Evolutionary conservation across 148 eudicot species (phyloP).

Genomic region (Simmondsia chinensis): DNA sequence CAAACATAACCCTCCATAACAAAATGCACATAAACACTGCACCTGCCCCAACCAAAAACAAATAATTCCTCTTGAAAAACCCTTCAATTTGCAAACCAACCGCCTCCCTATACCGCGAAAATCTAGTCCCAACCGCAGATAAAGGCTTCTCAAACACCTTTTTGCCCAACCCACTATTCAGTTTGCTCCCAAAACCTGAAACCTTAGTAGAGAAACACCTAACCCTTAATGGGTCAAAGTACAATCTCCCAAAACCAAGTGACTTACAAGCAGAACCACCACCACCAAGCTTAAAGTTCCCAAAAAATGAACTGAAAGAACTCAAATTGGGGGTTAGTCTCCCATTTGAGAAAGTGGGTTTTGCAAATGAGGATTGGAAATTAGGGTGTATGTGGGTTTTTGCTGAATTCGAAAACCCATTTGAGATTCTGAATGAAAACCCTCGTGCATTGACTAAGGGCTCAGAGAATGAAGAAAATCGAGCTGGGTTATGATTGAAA

Average conservation of each 20-base stretch:
- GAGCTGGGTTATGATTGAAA: conserved; percentile 20
- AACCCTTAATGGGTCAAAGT: conserved; percentile 37
- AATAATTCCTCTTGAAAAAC: conserved; percentile 77
- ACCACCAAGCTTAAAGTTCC: too few species aligned
- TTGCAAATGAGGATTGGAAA: conserved; percentile 15
- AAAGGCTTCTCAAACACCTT: conserved; percentile 51
- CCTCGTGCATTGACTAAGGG: conserved; percentile 7
- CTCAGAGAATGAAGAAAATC: conserved; percentile 27
- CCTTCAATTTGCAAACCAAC: conserved; percentile 82
- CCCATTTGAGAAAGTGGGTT: conserved; percentile 25
- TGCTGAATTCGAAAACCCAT: conserved; percentile 19
- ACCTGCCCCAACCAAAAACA: conserved; percentile 63
- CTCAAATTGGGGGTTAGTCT: conserved; percentile 15
- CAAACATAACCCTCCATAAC: conserved; percentile 88
- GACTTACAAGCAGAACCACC: conserved; percentile 3
- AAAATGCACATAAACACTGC: conserved; percentile 68
- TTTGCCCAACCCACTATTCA: conserved; percentile 27
- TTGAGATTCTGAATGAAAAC: conserved; percentile 17
- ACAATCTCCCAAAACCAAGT: conserved; percentile 16
- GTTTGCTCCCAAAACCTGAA: conserved; percentile 32
- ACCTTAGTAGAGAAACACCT: conserved; percentile 41
- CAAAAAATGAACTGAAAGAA: conserved; percentile 15
- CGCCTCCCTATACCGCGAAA: conserved; percentile 59
- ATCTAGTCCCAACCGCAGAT: conserved; percentile 18
- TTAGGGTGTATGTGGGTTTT: conserved; percentile 8